These are phyloP conservation scores for Cylindrotheca fusiformis DNA, from an alignment of 108 stramenopile genomes.

Conservation along the genomic window DNA sequence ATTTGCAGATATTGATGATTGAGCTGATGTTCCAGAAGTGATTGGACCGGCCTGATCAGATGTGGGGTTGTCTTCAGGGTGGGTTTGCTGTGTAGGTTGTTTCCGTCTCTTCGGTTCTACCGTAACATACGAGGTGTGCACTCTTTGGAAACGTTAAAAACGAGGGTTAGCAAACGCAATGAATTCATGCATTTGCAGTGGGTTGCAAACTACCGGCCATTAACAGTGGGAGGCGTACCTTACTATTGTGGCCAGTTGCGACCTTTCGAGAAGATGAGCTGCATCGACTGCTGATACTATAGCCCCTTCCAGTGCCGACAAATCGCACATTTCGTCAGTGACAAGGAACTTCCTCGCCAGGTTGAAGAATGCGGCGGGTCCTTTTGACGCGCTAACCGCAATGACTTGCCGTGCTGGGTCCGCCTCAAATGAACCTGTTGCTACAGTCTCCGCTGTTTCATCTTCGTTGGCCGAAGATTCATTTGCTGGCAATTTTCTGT, in stretches of 20 bases:
- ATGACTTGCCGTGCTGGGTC: constrained; percentile 61
- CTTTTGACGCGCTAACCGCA: constrained; percentile 84
- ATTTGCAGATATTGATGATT: constrained; percentile 7
- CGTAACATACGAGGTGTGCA: constrained; percentile 74
- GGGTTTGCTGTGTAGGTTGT: constrained; percentile 6
- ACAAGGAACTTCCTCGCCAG: constrained; percentile 78
- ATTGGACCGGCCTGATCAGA: background rate
- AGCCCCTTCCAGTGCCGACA: constrained; percentile 83
- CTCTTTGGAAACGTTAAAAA: constrained; percentile 23
- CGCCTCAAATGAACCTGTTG: constrained; percentile 6
- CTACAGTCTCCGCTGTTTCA: constrained; percentile 2
- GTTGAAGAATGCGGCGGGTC: constrained; percentile 81
- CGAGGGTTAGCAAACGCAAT: background rate
- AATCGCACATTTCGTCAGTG: constrained; percentile 77
- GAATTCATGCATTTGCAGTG: background rate
- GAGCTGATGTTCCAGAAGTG: constrained; percentile 9
- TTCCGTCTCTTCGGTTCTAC: constrained; percentile 69
- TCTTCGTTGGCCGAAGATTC: constrained; percentile 1
- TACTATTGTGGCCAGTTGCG: constrained; percentile 72
- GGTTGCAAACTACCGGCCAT: background rate
- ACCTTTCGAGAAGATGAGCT: constrained; percentile 79
- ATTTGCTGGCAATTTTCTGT: background rate
- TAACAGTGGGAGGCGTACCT: constrained; percentile 39
- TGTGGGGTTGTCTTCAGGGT: constrained; percentile 3
- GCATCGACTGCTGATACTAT: constrained; percentile 86